Base-by-base conservation (phyloP, 495 filamentous ascomycete genomes). In the Penicillium nucicola region DNA sequence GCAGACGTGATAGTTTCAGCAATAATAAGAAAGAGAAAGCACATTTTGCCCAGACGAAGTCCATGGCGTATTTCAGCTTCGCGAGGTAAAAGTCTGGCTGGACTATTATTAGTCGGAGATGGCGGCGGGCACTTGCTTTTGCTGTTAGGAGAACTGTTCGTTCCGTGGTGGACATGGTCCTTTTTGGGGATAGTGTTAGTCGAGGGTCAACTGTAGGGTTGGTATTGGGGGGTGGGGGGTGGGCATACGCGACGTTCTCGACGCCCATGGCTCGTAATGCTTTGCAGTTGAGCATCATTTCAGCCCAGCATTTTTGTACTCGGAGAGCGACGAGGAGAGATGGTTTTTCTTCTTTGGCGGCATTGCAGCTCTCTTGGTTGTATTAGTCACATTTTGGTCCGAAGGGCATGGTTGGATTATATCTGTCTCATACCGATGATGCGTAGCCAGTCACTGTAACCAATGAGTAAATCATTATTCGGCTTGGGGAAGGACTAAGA, bases 21-120 rank as follows among this genome's bases (percentile, higher is more conserved):
- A 80, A 68, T 1, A 81, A 61, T 0, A 81, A 60, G 41, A 78
- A 76, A 17, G 72, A 77, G 53, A 79, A 81, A 1, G 77, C 76
- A 41, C 75, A 77, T 57, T 81, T 81, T 1, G 77, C 77, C 75
- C 76, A 78, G 19, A 81, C 77, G 41, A 78, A 81, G 45, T 81
- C 77, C 76, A 78, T 78, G 0, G 75, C 72, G 45, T 76, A 79
- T 50, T 70, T 72, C 14, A 81, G 67, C 19, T 72, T 75, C 8
- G 70, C 69, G 12, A 79, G 66, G 50, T 81, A 81, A 28, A 69
- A 61, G 43, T 68, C 60, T 19, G 68, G 66, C 12, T 71, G 65
- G 22, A 59, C 46, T 30, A 66, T 65, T 52, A 77, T 71, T 19
- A 74, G 67, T 6, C 67, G 61, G n/a, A 81, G 70, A 45, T 81